Base-by-base conservation (phyloP, 2,329 filamentous ascomycete genomes). In the Cordyceps fumosorosea region DNA sequence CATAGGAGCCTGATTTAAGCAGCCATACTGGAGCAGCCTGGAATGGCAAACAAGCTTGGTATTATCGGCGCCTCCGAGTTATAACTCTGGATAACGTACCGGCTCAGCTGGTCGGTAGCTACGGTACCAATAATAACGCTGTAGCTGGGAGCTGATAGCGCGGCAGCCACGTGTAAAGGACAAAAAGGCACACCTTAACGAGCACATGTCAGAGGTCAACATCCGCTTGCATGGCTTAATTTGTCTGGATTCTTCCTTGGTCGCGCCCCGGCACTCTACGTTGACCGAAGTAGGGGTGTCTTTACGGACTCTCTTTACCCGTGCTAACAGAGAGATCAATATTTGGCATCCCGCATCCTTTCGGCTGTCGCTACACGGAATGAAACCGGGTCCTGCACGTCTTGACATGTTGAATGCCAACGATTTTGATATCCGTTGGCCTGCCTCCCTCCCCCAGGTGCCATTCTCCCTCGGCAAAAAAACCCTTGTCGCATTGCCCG, bases 51-150 rank as follows among this genome's bases (percentile, higher is more conserved):
- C 22, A 14, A 16, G 56, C 29, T 11, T 22, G 26, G 26, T 50
- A 50, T n/a, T 42, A 22, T 58, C 56, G 56, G 56, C 45, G 45
- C 44, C 20, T n/a, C 45, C 56, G 56, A 58, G 45, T 50, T 50
- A 50, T 50, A 40, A n/a, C 24, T 50, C 29, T 48, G 26, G 26
- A n/a, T 5, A 24, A 14, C 11, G 11, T 14, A 37, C 11, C 29
- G 34, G 10, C 10, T 14, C 34, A 10, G 34, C 34, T 37, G 2
- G 11, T 12, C 8, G 29, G 29, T 37, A 37, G 1, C 12, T 37
- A 37, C 34, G 11, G 11, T 8, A 37, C 34, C 3, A 37, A 12
- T 37, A 14, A 37, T 37, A 37, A 37, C 11, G 34, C 34, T 37
- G 34, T 37, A 37, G 34, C 11, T 37, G 34, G 34, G 3, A 37